Percentiles rank a stretch among this genome's conserved stretches.
These are phyloP conservation scores for Dactylis glomerata DNA, from an alignment of 176 grass and related monocot species.

Conservation along the genomic window DNA sequence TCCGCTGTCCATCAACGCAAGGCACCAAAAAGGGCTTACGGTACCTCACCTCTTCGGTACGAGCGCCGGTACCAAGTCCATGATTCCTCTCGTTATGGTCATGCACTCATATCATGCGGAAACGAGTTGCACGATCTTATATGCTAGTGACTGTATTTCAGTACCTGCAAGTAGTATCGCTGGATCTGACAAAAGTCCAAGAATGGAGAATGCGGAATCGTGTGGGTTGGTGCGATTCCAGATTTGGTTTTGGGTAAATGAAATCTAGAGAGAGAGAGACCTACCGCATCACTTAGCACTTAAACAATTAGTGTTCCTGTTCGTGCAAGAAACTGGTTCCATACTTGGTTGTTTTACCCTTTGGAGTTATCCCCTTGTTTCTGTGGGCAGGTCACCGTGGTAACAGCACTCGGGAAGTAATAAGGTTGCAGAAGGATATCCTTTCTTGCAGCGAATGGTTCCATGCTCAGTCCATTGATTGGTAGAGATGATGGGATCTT, in stretches of 20 bases:
- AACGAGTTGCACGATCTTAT: no score
- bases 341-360: not conserved
- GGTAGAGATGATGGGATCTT: not conserved
- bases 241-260: not conserved
- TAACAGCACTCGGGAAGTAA: not conserved
- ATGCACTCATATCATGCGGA: not conserved
- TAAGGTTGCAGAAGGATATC: not conserved
- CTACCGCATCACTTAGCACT: not conserved
- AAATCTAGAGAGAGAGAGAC: not conserved
- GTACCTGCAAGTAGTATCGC: not conserved
- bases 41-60: not conserved
- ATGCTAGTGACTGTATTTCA: not conserved
- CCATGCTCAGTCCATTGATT: no score
- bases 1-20: no score
- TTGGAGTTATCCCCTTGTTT: not conserved
- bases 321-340: not conserved
- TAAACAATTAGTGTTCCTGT: not conserved
- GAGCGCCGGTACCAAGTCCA: not conserved
- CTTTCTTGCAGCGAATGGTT: not conserved
- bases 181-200: not conserved
- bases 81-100: not conserved
- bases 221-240: not conserved
- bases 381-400: not conserved
- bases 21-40: not conserved
- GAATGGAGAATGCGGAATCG: not conserved